Percentiles rank a stretch among this genome's conserved stretches.
Conservation (phyloP, 805 yeast species). For the Candida piceae region DNA sequence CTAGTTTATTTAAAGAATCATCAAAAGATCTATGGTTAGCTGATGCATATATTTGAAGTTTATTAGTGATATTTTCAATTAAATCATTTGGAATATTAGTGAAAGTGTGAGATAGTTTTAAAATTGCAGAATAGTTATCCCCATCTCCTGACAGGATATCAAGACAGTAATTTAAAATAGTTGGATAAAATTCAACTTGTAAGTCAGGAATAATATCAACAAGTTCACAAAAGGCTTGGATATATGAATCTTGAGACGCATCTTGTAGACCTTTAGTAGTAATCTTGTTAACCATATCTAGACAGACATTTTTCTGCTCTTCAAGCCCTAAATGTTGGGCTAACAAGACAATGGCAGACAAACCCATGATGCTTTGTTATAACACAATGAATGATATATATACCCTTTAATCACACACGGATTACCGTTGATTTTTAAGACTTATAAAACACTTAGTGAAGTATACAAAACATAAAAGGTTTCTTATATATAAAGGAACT, state of each 20-base stretch:
- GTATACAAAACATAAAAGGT: too few species aligned
- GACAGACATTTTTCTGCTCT: conserved; percentile 10
- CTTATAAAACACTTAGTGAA: too few species aligned
- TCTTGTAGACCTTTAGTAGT: not conserved
- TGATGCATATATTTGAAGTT: conserved; percentile 4
- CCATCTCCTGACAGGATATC: too few species aligned
- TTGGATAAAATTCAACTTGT: conserved; percentile 2
- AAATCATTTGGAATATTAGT: conserved; percentile 20
- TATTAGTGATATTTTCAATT: conserved; percentile 4
- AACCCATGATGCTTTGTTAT: conserved; percentile 1
- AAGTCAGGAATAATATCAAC: conserved; percentile 7
- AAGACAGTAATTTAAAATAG: conserved; percentile 2
- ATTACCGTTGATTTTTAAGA: too few species aligned
- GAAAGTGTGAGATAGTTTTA: conserved; percentile 25
- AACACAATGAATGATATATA: too few species aligned
- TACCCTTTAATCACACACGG: too few species aligned
- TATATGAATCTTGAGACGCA: not conserved
- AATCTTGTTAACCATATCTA: conserved; percentile 2
- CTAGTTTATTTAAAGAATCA: conserved; percentile 1
- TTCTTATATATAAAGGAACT: too few species aligned
- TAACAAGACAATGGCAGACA: conserved; percentile 8
- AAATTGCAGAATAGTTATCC: too few species aligned
- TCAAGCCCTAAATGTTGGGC: conserved; percentile 9
- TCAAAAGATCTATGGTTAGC: conserved; percentile 15
- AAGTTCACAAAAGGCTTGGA: conserved; percentile 20